A percentile compares a stretch with the other conserved stretches of the same genome.
These are phyloP conservation scores for Penicillium parvum DNA, from an alignment of 495 filamentous ascomycete species.

Conservation along the genomic window DNA sequence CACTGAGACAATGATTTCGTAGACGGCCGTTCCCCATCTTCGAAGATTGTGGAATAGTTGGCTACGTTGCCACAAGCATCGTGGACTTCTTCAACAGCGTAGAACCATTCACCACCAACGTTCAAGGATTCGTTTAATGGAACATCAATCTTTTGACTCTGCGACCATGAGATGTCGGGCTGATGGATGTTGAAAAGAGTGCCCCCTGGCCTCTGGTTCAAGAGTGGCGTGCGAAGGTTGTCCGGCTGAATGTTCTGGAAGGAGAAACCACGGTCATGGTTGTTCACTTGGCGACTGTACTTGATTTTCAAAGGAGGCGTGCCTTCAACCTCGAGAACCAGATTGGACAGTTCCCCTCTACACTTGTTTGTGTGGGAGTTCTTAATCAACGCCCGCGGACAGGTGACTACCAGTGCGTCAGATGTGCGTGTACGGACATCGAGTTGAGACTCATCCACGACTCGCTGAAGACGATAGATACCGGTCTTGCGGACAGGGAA, in stretches of 20 bases:
- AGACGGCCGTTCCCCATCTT: slow-evolving; percentile 58
- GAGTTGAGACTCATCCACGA: slow-evolving; percentile 87
- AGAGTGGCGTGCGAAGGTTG: slow-evolving; percentile 70
- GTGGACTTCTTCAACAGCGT: slow-evolving; percentile 83
- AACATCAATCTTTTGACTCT: slow-evolving; percentile 65
- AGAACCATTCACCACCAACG: slow-evolving; percentile 73
- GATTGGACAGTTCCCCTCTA: slow-evolving; percentile 77
- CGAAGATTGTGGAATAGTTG: slow-evolving; percentile 60
- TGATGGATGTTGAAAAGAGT: slow-evolving; percentile 49
- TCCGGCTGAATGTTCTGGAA: slow-evolving; percentile 92
- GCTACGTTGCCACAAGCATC: slow-evolving; percentile 86
- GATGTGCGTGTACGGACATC: slow-evolving; percentile 75
- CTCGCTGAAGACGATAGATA: slow-evolving; percentile 75
- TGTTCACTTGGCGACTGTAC: slow-evolving; percentile 80
- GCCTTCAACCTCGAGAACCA: slow-evolving; percentile 76
- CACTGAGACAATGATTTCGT: slow-evolving; percentile 56
- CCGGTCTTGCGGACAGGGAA: slow-evolving; percentile 75
- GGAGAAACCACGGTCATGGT: slow-evolving; percentile 67
- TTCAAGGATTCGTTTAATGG: slow-evolving; percentile 84
- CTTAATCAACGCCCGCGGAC: slow-evolving; percentile 71
- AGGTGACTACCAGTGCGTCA: slow-evolving; percentile 75
- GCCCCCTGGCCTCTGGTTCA: slow-evolving; percentile 49
- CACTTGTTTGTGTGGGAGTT: slow-evolving; percentile 64
- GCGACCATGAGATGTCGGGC: slow-evolving; percentile 73
- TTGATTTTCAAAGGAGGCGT: slow-evolving; percentile 89